A percentile compares a stretch with the other conserved stretches of the same genome.
Conservation (phyloP, 306 rosid genomes). For the Medicago arabica region DNA sequence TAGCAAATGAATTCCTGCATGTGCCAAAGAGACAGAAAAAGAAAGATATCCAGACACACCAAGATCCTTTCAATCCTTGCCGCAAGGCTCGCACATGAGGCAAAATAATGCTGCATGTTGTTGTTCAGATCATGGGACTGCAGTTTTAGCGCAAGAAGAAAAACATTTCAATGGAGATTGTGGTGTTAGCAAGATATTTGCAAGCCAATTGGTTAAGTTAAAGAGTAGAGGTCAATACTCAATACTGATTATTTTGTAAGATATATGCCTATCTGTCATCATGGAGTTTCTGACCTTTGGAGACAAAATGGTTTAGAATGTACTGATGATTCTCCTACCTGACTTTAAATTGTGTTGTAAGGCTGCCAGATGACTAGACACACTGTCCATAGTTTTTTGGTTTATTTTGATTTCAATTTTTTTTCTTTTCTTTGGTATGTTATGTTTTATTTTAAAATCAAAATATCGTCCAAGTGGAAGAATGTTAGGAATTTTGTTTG, state of each 20-base stretch:
- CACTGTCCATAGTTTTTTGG: neutral
- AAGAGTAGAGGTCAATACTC: conserved; percentile 25
- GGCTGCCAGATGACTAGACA: conserved; percentile 12
- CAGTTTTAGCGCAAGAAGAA: too few species aligned
- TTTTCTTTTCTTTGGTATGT: too few species aligned
- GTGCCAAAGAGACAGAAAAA: conserved; percentile 32
- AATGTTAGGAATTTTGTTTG: too few species aligned
- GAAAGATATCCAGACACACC: conserved; percentile 33
- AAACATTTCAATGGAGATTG: conserved; percentile 42
- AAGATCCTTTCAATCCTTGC: conserved; percentile 44
- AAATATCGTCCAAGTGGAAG: too few species aligned
- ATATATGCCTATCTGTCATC: neutral
- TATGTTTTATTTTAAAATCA: too few species aligned
- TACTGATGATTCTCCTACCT: conserved; percentile 27
- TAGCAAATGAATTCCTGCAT: conserved; percentile 54
- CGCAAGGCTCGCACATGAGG: conserved; percentile 53
- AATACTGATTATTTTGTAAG: conserved; percentile 14
- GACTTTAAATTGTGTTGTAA: conserved; percentile 18
- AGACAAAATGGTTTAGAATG: neutral
- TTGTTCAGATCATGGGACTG: conserved; percentile 29
- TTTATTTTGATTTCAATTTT: too few species aligned
- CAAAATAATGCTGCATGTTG: conserved; percentile 45
- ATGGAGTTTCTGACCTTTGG: neutral
- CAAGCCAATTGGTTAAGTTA: conserved; percentile 30
- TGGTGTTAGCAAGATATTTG: conserved; percentile 40